Percentiles rank a stretch among this genome's conserved stretches.
These are phyloP conservation scores for Hyaloscypha variabilis DNA, from an alignment of 495 filamentous ascomycete species.

Conservation along the genomic window DNA sequence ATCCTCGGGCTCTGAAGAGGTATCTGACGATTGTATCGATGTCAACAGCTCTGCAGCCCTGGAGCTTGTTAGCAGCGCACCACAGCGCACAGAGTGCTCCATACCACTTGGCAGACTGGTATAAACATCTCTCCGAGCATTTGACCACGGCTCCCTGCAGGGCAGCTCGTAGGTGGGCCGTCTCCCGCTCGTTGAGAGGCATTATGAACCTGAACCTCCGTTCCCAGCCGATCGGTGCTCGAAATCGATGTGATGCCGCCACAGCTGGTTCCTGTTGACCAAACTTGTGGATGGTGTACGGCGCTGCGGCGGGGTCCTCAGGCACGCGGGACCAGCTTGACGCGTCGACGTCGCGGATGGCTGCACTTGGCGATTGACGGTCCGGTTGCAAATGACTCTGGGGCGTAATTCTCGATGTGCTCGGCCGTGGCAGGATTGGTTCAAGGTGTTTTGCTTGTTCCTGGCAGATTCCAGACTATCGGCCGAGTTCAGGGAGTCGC, in stretches of 20 bases:
- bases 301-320: conserved; percentile 10
- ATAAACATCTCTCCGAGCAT: conserved; percentile 93
- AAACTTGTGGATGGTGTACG: not conserved
- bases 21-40: conserved; percentile 59
- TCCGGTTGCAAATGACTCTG: not conserved
- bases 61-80: conserved; percentile 15
- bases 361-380: not conserved
- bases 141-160: conserved; percentile 84
- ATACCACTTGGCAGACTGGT: conserved; percentile 97
- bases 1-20: conserved; percentile 32
- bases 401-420: not conserved
- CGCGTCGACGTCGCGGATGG: not conserved
- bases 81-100: conserved; percentile 14
- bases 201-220: conserved; percentile 5
- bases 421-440: not conserved
- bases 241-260: not conserved
- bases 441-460: not conserved
- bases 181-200: conserved; percentile 47
- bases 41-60: conserved; percentile 96
- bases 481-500: conserved; percentile 5
- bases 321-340: not conserved
- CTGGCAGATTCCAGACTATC: not conserved
- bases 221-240: not conserved
- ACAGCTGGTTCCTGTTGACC: conserved; percentile 13
- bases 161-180: conserved; percentile 54